phyloP scores from a whole-genome alignment of 768 basidiomycete genomes.

The Zangia roseola region DNA sequence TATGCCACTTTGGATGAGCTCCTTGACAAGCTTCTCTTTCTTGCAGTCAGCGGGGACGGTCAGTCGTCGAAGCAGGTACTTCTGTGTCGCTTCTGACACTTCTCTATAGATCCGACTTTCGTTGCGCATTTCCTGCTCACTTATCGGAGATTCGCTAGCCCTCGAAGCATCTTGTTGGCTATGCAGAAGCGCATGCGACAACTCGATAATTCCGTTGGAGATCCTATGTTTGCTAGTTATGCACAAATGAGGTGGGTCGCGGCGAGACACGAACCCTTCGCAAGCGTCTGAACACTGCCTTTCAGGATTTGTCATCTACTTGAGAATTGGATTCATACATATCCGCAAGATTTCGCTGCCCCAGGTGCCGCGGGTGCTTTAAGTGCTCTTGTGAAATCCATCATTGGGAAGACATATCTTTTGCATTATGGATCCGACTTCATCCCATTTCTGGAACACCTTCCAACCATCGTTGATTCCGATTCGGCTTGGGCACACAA shows the following conservation, averaged over 20 bases:
- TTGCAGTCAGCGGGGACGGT: conserved; percentile 87
- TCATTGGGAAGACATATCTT: conserved; percentile 76
- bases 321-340: conserved; percentile 73
- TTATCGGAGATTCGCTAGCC: conserved; percentile 79
- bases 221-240: conserved; percentile 85
- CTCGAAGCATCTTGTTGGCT: conserved; percentile 74
- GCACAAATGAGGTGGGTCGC: conserved; percentile 78
- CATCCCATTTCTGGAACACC: conserved; percentile 71
- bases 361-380: conserved; percentile 71
- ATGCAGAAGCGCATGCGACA: conserved; percentile 87
- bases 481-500: conserved; percentile 78
- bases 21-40: conserved; percentile 77
- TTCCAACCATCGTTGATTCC: conserved; percentile 61
- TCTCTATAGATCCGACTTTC: conserved; percentile 63
- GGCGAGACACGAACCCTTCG: no score
- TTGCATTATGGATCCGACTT: conserved; percentile 85
- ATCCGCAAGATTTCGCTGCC: conserved; percentile 79
- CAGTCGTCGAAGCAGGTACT: conserved; percentile 16
- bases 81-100: conserved; percentile 8
- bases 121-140: conserved; percentile 80
- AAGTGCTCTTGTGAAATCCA: conserved; percentile 72
- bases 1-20: conserved; percentile 79
- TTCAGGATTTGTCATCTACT: conserved; percentile 76
- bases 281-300: conserved; percentile 2
- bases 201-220: conserved; percentile 66